Conservation (phyloP, 352 stramenopile genomes). For the Phytophthora kernoviae region DNA sequence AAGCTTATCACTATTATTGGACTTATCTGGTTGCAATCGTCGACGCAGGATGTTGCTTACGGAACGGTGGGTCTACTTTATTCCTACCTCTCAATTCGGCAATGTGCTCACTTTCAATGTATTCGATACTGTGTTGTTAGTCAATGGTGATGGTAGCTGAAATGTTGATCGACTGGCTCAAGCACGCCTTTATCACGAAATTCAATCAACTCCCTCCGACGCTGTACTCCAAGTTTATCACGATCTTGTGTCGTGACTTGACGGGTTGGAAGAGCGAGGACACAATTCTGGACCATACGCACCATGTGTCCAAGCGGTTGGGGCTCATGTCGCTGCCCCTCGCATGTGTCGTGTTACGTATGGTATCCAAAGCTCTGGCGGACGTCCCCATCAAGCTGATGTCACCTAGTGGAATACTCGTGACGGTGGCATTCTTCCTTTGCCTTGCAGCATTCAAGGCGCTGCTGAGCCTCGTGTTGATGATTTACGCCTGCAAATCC, state of each 20-base stretch:
- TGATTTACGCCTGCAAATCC: slow-evolving; percentile 77
- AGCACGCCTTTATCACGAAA: slow-evolving; percentile 99
- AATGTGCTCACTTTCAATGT: not conserved
- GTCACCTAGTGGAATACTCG: slow-evolving; percentile 45
- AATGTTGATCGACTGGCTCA: slow-evolving; percentile 98
- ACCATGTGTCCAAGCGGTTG: slow-evolving; percentile 93
- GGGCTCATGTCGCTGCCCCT: slow-evolving; percentile 94
- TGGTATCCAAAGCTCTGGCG: slow-evolving; percentile 68
- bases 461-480: slow-evolving; percentile 71
- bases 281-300: slow-evolving; percentile 93
- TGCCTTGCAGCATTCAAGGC: slow-evolving; percentile 83
- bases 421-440: slow-evolving; percentile 69
- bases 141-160: slow-evolving; percentile 93
- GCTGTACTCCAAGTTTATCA: slow-evolving; percentile 96
- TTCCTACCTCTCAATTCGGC: not conserved
- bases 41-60: slow-evolving; percentile 70
- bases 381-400: slow-evolving; percentile 47
- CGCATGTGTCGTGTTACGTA: slow-evolving; percentile 92
- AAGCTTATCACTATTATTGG: slow-evolving; percentile 96
- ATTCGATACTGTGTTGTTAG: slow-evolving; percentile 22
- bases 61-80: slow-evolving; percentile 57
- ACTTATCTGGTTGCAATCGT: slow-evolving; percentile 94
- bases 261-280: slow-evolving; percentile 93
- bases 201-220: slow-evolving; percentile 96
- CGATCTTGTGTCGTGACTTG: slow-evolving; percentile 94